These are phyloP conservation scores for Malus hybrid DNA, from an alignment of 331 rosid genomes.

Conservation along the genomic window DNA sequence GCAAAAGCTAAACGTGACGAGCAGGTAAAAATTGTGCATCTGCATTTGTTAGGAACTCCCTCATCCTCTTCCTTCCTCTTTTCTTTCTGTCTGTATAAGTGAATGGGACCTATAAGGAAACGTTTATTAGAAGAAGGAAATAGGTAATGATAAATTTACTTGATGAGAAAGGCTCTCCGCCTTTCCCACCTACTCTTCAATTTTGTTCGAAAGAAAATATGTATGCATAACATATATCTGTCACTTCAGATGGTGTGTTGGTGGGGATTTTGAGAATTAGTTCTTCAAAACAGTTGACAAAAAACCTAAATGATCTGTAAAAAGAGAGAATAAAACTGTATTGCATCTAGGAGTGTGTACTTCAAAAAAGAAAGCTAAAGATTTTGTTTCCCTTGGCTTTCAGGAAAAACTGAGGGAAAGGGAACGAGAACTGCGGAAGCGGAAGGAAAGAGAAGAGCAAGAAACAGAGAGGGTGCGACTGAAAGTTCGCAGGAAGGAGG, in stretches of 20 bases:
- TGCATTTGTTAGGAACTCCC: not conserved
- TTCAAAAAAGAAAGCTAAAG: not conserved
- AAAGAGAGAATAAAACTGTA: not conserved
- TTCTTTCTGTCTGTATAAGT: not conserved
- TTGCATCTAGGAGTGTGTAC: not conserved
- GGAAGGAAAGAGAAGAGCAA: constrained; percentile 99
- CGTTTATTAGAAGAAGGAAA: not conserved
- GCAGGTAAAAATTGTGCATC: constrained; percentile 52
- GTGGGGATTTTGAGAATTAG: not conserved
- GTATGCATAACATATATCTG: not conserved
- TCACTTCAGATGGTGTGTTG: not conserved
- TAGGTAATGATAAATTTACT: not conserved
- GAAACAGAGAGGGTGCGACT: constrained; percentile 89
- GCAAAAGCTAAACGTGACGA: constrained; percentile 80
- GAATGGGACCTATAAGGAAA: not conserved
- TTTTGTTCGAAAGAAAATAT: not conserved
- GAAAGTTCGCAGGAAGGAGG: constrained; percentile 91
- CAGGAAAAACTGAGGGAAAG: constrained; percentile 95
- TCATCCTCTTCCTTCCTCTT: not conserved
- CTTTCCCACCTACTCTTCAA: not conserved
- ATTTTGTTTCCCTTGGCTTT: constrained; percentile 17
- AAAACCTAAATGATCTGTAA: not conserved
- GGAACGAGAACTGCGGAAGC: constrained; percentile 82
- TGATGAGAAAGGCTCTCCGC: not conserved
- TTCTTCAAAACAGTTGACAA: not conserved